Conservation (phyloP, 2,329 filamentous ascomycete species). For the Paracamarosporium sp. region DNA sequence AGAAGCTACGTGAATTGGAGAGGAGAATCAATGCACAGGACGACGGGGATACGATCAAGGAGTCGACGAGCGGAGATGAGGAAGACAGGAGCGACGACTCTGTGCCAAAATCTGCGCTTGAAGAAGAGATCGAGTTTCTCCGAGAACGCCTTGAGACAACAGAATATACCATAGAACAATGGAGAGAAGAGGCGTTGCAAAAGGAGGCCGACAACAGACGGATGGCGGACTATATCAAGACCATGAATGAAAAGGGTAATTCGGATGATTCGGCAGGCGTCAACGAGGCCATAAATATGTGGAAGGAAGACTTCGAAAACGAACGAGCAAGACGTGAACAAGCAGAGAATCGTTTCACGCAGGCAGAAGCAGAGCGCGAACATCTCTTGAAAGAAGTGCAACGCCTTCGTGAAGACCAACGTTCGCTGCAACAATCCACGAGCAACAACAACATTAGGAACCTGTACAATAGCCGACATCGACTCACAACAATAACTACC, state of each 20-base stretch:
- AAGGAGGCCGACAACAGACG: constrained; percentile 87
- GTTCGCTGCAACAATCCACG: constrained; percentile 39
- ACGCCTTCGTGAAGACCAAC: constrained; percentile 60
- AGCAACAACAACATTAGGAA: constrained; percentile 47
- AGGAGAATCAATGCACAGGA: constrained; percentile 71
- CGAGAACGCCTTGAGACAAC: constrained; percentile 87
- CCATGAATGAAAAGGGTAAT: constrained; percentile 58
- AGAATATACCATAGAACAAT: constrained; percentile 80
- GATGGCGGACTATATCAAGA: constrained; percentile 80
- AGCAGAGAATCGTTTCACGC: constrained; percentile 83
- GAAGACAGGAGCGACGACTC: constrained; percentile 62
- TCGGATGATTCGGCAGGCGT: constrained; percentile 46
- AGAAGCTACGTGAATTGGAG: constrained; percentile 85
- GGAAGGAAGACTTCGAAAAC: constrained; percentile 92
- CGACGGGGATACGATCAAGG: constrained; percentile 56
- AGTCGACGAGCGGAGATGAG: constrained; percentile 53
- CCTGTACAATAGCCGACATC: constrained; percentile 47
- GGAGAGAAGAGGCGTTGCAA: constrained; percentile 77
- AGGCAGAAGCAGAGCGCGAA: constrained; percentile 87
- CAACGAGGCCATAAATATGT: constrained; percentile 70
- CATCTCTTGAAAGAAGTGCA: constrained; percentile 84
- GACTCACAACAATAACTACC: constrained; percentile 45
- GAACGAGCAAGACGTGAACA: constrained; percentile 90
- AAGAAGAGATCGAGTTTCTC: constrained; percentile 85
- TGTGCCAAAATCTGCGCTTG: constrained; percentile 70